Evolutionary conservation across 768 basidiomycete genomes (phyloP).

Genomic region (Leccinum longicurvipes): DNA sequence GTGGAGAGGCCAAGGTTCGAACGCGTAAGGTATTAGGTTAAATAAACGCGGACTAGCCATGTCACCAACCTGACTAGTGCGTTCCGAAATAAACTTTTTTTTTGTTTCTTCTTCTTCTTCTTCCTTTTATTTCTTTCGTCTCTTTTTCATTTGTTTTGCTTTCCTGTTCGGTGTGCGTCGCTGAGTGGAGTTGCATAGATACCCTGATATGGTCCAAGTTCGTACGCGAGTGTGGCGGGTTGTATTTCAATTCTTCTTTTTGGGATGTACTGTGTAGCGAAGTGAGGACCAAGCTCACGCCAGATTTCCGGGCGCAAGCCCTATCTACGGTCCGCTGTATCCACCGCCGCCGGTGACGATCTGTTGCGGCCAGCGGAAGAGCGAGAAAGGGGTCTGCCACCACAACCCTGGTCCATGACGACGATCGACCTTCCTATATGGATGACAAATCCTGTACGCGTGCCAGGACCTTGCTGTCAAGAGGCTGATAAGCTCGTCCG

Average conservation of each 20-base stretch:
- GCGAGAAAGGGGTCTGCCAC: neutral
- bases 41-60: neutral
- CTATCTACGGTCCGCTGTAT: constrained; percentile 4
- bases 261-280: constrained; percentile 10
- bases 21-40: constrained; percentile 7
- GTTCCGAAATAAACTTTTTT: neutral
- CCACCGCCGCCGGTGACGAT: neutral
- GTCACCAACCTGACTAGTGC: too few relatives aligned
- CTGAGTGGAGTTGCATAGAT: neutral
- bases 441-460: constrained; percentile 6
- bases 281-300: constrained; percentile 19
- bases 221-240: neutral
- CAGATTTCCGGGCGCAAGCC: neutral
- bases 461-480: neutral
- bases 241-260: neutral
- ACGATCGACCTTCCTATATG: neutral
- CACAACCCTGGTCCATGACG: neutral
- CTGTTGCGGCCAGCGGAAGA: neutral
- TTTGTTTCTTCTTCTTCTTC: neutral
- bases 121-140: neutral
- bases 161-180: neutral
- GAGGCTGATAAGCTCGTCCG: neutral
- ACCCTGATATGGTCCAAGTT: constrained; percentile 7
- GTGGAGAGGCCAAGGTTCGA: constrained; percentile 8
- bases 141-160: neutral